phyloP scores from a whole-genome alignment of 129 eudicot genomes.

The Glebionis coronaria region DNA sequence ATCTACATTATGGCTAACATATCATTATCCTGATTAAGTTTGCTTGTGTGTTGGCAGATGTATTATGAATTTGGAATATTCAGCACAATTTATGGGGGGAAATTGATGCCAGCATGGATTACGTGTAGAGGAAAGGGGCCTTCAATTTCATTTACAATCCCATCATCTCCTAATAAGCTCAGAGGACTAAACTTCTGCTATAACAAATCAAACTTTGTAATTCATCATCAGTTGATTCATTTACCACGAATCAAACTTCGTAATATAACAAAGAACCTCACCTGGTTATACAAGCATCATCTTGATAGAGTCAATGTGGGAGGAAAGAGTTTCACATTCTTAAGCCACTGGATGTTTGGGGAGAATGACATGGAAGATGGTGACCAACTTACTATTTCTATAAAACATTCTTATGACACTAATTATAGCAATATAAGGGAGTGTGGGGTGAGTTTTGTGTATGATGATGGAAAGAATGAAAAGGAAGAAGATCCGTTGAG shows the following conservation, averaged over 20 bases:
- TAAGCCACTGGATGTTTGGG: constrained; percentile 13
- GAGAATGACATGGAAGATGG: not conserved
- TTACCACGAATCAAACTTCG: not conserved
- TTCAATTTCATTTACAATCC: constrained; percentile 22
- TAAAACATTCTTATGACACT: not conserved
- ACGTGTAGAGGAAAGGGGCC: not conserved
- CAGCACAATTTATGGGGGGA: constrained; percentile 11
- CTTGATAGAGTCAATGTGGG: not conserved
- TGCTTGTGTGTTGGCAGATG: constrained; percentile 2
- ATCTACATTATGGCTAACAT: no score
- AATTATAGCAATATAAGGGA: not conserved
- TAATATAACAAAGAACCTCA: not conserved
- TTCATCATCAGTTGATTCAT: not conserved
- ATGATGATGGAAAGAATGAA: not conserved
- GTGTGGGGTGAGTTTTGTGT: not conserved
- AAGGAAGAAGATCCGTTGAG: not conserved
- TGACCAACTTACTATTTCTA: not conserved
- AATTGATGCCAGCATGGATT: not conserved
- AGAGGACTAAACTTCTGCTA: constrained; percentile 9
- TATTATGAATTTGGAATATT: constrained; percentile 21
- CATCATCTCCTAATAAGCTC: constrained; percentile 10
- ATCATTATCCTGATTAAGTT: not conserved
- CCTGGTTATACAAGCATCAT: not conserved
- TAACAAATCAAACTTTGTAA: no score
- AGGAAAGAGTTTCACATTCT: not conserved